phyloP scores from a whole-genome alignment of 768 basidiomycete genomes.

The Floccularia luteovirens region DNA sequence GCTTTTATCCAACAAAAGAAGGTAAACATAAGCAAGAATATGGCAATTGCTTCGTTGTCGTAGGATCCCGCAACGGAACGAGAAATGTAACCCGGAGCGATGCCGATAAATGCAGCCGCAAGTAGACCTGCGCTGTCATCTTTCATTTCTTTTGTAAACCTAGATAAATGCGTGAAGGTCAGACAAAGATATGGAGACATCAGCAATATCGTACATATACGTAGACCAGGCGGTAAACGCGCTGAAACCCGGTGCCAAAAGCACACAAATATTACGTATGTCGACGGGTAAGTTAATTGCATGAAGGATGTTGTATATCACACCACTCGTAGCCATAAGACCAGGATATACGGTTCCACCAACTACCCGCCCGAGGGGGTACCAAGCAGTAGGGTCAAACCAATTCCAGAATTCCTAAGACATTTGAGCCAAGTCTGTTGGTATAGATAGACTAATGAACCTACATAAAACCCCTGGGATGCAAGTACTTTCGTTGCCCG shows the following conservation, averaged over 20 bases:
- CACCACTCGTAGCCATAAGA: constrained; percentile 95
- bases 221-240: constrained; percentile 96
- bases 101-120: constrained; percentile 96
- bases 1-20: constrained; percentile 98
- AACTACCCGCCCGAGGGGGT: constrained; percentile 95
- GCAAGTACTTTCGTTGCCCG: constrained; percentile 91
- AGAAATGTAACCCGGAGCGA: constrained; percentile 97
- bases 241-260: constrained; percentile 95
- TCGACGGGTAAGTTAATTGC: constrained; percentile 92
- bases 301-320: constrained; percentile 91
- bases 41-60: constrained; percentile 99
- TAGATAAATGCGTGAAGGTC: constrained; percentile 20
- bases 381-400: constrained; percentile 99
- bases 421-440: constrained; percentile 3
- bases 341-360: constrained; percentile 99
- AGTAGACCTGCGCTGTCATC: constrained; percentile 93
- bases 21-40: constrained; percentile 99
- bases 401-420: constrained; percentile 98
- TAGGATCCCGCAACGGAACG: constrained; percentile 98
- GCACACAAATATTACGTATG: constrained; percentile 93
- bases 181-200: not conserved
- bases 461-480: constrained; percentile 90
- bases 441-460: constrained; percentile 16
- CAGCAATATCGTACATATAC: constrained; percentile 60
- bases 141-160: constrained; percentile 97